Percentiles rank a stretch among this genome's conserved stretches.
Evolutionary conservation across 345 rosid genomes (phyloP).

Genomic region (Turnera subulata): DNA sequence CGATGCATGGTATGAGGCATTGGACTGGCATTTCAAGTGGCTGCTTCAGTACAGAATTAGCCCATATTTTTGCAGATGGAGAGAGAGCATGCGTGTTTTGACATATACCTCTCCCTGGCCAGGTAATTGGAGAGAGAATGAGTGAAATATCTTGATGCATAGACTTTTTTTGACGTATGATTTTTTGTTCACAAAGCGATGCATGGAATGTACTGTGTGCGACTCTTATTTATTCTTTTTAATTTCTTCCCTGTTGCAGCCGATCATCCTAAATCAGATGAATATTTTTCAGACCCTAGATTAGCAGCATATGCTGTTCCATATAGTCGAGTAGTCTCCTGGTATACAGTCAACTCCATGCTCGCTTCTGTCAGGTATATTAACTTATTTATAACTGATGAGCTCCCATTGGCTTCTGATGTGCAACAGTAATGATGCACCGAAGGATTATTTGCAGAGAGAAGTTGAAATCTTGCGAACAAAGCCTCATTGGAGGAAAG

Average conservation of each 20-base stretch:
- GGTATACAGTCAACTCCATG: constrained; percentile 44
- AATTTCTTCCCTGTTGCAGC: constrained; percentile 55
- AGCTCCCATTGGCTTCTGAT: constrained; percentile 24
- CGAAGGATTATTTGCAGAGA: constrained; percentile 74
- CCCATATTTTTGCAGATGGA: constrained; percentile 95
- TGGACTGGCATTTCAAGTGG: constrained; percentile 90
- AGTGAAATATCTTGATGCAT: neutral
- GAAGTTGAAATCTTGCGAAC: constrained; percentile 84
- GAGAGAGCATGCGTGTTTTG: constrained; percentile 90
- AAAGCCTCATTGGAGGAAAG: constrained; percentile 92
- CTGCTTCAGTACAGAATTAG: constrained; percentile 90
- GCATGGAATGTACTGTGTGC: no score
- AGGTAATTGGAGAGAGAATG: constrained; percentile 37
- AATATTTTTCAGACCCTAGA: constrained; percentile 77
- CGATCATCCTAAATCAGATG: constrained; percentile 85
- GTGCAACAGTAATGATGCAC: constrained; percentile 56
- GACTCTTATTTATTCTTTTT: neutral
- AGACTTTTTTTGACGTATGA: no score
- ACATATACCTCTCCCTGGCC: constrained; percentile 98
- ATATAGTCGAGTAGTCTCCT: constrained; percentile 48
- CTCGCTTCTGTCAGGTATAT: constrained; percentile 32
- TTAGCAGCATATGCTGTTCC: constrained; percentile 97
- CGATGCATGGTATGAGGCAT: constrained; percentile 70
- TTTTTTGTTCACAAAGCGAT: no score
- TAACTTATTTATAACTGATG: constrained; percentile 30